A percentile compares a stretch with the other conserved stretches of the same genome.
Conservation (phyloP, 805 yeast species). For the Teunomyces aglyptinius region DNA sequence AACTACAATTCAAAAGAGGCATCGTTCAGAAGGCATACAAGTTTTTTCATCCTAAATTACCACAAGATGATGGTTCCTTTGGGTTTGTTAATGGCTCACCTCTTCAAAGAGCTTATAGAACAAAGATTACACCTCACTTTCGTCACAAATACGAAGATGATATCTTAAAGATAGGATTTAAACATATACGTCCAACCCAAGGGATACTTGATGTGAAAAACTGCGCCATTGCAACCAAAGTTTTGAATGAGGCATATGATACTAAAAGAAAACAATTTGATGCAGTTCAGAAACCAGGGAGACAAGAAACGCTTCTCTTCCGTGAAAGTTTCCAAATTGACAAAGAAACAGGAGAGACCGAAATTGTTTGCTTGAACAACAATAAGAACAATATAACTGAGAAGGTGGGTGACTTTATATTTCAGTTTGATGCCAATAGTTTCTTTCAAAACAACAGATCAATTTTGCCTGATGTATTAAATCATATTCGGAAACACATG, state of each 20-base stretch:
- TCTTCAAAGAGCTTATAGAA: conserved; percentile 36
- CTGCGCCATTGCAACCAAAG: conserved; percentile 36
- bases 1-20: conserved; percentile 29
- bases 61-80: conserved; percentile 10
- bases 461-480: conserved; percentile 35
- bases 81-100: conserved; percentile 36
- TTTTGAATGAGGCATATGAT: conserved; percentile 27
- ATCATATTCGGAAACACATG: conserved; percentile 26
- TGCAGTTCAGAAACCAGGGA: conserved; percentile 7
- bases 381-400: conserved; percentile 32
- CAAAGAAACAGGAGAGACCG: conserved; percentile 28
- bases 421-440: conserved; percentile 38
- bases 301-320: conserved; percentile 21
- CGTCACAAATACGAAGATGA: conserved; percentile 9
- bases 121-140: conserved; percentile 43
- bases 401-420: conserved; percentile 31
- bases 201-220: conserved; percentile 30
- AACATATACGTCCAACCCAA: conserved; percentile 21
- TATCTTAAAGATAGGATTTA: conserved; percentile 27
- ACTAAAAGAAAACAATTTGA: conserved; percentile 10
- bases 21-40: conserved; percentile 33
- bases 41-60: conserved; percentile 30
- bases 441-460: conserved; percentile 42
- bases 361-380: conserved; percentile 24
- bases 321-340: conserved; percentile 34